Conservation (phyloP, 441 rosid genomes). For the Pelargonium australe region DNA sequence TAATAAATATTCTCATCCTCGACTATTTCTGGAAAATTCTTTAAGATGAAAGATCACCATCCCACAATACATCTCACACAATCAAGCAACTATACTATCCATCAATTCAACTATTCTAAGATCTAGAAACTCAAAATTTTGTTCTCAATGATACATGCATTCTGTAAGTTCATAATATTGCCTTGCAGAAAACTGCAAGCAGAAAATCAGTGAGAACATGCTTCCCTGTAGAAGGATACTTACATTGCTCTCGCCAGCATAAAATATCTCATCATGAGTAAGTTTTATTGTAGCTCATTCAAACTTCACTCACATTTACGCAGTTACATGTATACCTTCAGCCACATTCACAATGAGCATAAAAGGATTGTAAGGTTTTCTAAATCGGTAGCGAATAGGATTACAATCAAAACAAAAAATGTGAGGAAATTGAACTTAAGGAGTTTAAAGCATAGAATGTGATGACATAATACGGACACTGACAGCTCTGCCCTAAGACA, state of each 20-base stretch:
- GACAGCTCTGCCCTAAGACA: neutral
- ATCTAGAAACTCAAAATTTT: slow-evolving; percentile 12
- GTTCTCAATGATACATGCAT: slow-evolving; percentile 14
- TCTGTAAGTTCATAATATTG: slow-evolving; percentile 11
- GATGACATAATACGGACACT: neutral
- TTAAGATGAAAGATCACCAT: slow-evolving; percentile 9
- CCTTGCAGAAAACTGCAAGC: slow-evolving; percentile 19
- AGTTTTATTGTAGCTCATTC: neutral
- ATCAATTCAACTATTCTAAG: slow-evolving; percentile 10
- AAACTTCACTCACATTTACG: neutral
- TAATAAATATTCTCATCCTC: neutral
- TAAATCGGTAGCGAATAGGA: neutral
- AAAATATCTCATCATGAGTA: slow-evolving; percentile 3
- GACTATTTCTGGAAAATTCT: neutral
- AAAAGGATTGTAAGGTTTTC: neutral
- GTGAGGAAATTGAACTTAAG: neutral
- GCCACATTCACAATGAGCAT: slow-evolving; percentile 5
- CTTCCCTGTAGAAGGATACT: slow-evolving; percentile 8
- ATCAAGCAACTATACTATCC: slow-evolving; percentile 11
- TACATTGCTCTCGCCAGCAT: slow-evolving; percentile 3
- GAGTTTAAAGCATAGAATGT: neutral
- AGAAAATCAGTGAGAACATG: slow-evolving; percentile 14
- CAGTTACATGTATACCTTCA: slow-evolving; percentile 11
- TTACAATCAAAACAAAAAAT: neutral
- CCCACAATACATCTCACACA: slow-evolving; percentile 17